phyloP scores from a whole-genome alignment of 78 protist species.

The Capsaspora owczarzaki region DNA sequence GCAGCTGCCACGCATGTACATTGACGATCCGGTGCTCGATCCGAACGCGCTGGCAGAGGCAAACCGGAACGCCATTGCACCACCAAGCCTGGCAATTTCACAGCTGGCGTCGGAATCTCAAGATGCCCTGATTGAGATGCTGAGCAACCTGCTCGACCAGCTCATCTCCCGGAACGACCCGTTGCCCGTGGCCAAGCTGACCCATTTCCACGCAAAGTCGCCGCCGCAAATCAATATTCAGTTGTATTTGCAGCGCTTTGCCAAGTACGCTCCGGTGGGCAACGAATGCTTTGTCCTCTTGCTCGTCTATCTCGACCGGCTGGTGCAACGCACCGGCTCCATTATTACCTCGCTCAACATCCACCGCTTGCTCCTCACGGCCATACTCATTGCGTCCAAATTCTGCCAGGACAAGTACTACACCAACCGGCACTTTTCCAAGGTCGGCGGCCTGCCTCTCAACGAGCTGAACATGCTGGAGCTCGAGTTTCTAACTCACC shows the following conservation, averaged over 20 bases:
- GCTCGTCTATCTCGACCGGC: slow-evolving; percentile 37
- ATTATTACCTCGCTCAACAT: slow-evolving; percentile 39
- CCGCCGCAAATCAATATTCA: slow-evolving; percentile 34
- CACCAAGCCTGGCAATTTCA: not conserved
- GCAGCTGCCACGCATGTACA: no score
- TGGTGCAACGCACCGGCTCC: slow-evolving; percentile 20
- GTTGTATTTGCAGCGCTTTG: slow-evolving; percentile 33
- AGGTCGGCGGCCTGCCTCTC: slow-evolving; percentile 45
- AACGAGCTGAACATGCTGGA: slow-evolving; percentile 46
- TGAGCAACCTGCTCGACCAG: not conserved
- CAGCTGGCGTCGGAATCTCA: not conserved
- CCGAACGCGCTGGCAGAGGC: no score
- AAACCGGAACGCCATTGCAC: no score
- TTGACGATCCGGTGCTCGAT: no score
- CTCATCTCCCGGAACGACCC: not conserved
- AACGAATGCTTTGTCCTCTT: slow-evolving; percentile 50
- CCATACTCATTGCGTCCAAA: slow-evolving; percentile 42
- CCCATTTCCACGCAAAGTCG: not conserved
- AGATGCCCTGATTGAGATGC: not conserved
- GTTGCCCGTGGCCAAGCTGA: not conserved
- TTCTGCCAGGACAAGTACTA: slow-evolving; percentile 38
- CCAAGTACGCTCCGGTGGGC: slow-evolving; percentile 45
- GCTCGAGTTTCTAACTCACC: slow-evolving; percentile 29
- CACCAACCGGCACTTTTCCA: slow-evolving; percentile 45
- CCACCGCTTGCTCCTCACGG: slow-evolving; percentile 46